A percentile compares a stretch with the other conserved stretches of the same genome.
These are phyloP conservation scores for Fusarium poae DNA, from an alignment of 2,329 filamentous ascomycete species.

Conservation along the genomic window DNA sequence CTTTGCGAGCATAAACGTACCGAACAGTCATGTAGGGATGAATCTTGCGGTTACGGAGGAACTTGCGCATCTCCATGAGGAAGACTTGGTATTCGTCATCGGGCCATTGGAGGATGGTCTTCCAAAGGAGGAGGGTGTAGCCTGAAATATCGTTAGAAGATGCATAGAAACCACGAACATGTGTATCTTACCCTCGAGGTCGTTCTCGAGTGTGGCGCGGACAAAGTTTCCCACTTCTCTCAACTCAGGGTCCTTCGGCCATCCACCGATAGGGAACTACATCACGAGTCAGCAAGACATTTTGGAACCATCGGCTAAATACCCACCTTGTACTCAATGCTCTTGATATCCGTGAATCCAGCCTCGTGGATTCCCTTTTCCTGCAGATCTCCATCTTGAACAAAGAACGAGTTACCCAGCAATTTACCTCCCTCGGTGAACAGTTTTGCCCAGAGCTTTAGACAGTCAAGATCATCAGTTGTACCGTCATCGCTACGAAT, in stretches of 20 bases:
- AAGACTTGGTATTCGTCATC: constrained; percentile 42
- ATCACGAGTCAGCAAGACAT: not conserved
- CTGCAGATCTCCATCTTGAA: constrained; percentile 28
- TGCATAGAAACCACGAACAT: accelerated
- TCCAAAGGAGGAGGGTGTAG: constrained; percentile 40
- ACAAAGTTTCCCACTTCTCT: constrained; percentile 40
- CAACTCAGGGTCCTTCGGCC: constrained; percentile 34
- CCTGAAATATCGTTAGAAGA: constrained; percentile 7
- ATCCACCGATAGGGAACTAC: constrained; percentile 43
- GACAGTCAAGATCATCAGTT: constrained; percentile 22
- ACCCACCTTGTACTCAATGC: constrained; percentile 38
- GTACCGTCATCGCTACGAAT: constrained; percentile 44
- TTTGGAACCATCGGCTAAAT: accelerated
- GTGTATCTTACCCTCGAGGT: constrained; percentile 32
- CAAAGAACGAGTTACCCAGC: constrained; percentile 32
- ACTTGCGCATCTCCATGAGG: constrained; percentile 37
- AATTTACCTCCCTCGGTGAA: constrained; percentile 36
- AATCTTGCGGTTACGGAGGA: constrained; percentile 30
- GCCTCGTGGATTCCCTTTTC: constrained; percentile 35
- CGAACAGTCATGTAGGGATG: constrained; percentile 41
- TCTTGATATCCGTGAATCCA: constrained; percentile 40
- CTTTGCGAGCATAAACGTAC: constrained; percentile 40
- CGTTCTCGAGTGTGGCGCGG: constrained; percentile 41
- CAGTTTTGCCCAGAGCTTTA: constrained; percentile 33
- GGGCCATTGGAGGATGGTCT: constrained; percentile 39